Percentiles rank a stretch among this genome's conserved stretches.
Conservation (phyloP, 495 filamentous ascomycete species). For the Neurospora sp. region DNA sequence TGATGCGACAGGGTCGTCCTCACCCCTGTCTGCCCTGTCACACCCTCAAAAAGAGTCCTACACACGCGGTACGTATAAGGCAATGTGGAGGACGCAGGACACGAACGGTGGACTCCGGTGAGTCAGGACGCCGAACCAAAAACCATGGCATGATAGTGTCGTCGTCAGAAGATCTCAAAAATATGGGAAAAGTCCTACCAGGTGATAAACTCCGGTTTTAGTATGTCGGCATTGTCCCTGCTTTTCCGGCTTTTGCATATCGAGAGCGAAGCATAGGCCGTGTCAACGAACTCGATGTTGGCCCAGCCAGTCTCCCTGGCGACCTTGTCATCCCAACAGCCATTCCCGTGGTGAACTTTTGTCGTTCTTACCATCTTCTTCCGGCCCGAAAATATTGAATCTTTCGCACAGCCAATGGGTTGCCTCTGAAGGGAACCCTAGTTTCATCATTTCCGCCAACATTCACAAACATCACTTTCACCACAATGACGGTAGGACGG, state of each 20-base stretch:
- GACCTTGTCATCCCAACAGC: neutral
- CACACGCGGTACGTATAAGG: neutral
- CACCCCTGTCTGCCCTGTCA: neutral
- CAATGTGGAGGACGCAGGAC: neutral
- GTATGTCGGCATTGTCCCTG: neutral
- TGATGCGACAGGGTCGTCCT: neutral
- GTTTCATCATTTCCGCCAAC: neutral
- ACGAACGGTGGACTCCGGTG: neutral
- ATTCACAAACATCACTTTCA: neutral
- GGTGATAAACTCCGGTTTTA: neutral
- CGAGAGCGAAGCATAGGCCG: neutral
- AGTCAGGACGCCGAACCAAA: conserved; percentile 1
- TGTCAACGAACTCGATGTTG: neutral
- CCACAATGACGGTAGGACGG: neutral
- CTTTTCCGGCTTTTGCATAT: neutral
- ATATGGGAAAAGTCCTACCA: neutral
- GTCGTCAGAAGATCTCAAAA: neutral
- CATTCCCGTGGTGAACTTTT: neutral
- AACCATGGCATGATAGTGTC: neutral
- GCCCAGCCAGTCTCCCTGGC: neutral
- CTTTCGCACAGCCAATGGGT: conserved; percentile 3
- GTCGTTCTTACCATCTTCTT: neutral
- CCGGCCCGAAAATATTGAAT: neutral
- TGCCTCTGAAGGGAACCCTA: neutral
- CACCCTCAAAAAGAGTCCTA: neutral